Evolutionary conservation across 2,329 filamentous ascomycete species (phyloP).

Genomic region (Claviceps cyperi): DNA sequence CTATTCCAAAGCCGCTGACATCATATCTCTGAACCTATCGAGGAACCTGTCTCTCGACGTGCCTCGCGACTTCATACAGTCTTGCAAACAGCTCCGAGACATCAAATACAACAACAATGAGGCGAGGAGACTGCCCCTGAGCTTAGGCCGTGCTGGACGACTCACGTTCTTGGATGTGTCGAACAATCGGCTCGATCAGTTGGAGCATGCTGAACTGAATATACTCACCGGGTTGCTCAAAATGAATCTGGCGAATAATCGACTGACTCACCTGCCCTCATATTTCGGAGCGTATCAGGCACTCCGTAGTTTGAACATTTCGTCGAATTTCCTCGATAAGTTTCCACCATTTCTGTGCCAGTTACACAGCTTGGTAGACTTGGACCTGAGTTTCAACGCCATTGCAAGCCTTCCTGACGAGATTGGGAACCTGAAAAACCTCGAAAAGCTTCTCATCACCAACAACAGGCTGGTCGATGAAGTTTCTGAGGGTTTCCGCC

Average conservation of each 20-base stretch:
- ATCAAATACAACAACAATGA: constrained; percentile 96
- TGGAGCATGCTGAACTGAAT: constrained; percentile 73
- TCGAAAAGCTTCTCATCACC: constrained; percentile 87
- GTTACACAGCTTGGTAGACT: constrained; percentile 69
- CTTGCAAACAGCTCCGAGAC: constrained; percentile 79
- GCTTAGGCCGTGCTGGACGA: constrained; percentile 64
- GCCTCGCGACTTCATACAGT: constrained; percentile 90
- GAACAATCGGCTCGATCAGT: constrained; percentile 78
- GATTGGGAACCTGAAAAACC: constrained; percentile 61
- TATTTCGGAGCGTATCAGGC: constrained; percentile 73
- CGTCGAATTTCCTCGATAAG: constrained; percentile 76
- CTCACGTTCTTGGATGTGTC: constrained; percentile 87
- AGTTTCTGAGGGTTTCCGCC: constrained; percentile 57
- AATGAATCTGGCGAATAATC: constrained; percentile 88
- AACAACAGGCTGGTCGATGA: constrained; percentile 77
- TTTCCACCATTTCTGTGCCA: constrained; percentile 80
- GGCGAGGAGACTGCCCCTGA: constrained; percentile 69
- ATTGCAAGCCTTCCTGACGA: constrained; percentile 64
- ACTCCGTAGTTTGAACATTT: constrained; percentile 75
- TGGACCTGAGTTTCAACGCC: constrained; percentile 93
- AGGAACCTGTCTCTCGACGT: constrained; percentile 84
- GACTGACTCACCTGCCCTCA: constrained; percentile 59
- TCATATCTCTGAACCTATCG: constrained; percentile 87
- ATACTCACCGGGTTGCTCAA: constrained; percentile 65
- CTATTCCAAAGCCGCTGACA: constrained; percentile 82